phyloP scores from a whole-genome alignment of 192 early-diverging fungal genomes.

The Rhizophagus clarus region DNA sequence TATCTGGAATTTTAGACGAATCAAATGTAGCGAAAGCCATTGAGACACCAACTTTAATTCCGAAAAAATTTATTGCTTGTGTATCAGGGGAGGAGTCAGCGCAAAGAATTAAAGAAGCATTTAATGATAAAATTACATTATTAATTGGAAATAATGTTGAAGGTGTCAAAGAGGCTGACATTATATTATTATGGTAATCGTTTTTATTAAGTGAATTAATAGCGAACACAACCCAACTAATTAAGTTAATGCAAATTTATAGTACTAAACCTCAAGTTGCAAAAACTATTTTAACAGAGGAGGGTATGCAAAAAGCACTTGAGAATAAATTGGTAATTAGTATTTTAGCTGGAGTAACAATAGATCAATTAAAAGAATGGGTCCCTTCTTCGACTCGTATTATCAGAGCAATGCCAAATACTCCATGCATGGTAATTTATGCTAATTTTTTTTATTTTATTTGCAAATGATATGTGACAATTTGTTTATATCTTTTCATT shows the following conservation, averaged over 20 bases:
- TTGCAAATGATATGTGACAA: not conserved
- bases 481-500: not conserved
- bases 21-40: slow-evolving; percentile 10
- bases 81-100: slow-evolving; percentile 50
- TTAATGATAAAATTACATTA: slow-evolving; percentile 37
- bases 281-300: slow-evolving; percentile 45
- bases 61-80: slow-evolving; percentile 49
- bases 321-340: slow-evolving; percentile 50
- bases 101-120: slow-evolving; percentile 27
- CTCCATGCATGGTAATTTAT: slow-evolving; percentile 50
- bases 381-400: slow-evolving; percentile 46
- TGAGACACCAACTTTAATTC: slow-evolving; percentile 2
- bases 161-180: slow-evolving; percentile 42
- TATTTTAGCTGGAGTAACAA: slow-evolving; percentile 55
- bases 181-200: slow-evolving; percentile 50
- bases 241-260: not conserved
- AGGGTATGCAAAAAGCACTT: slow-evolving; percentile 47
- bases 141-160: slow-evolving; percentile 46
- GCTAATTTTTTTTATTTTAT: not conserved
- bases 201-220: not conserved
- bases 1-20: slow-evolving; percentile 49
- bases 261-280: slow-evolving; percentile 58
- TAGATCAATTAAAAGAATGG: slow-evolving; percentile 51
- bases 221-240: not conserved
- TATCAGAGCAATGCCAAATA: slow-evolving; percentile 61